phyloP scores from a whole-genome alignment of 352 stramenopile species.

The Plasmopara viticola region DNA sequence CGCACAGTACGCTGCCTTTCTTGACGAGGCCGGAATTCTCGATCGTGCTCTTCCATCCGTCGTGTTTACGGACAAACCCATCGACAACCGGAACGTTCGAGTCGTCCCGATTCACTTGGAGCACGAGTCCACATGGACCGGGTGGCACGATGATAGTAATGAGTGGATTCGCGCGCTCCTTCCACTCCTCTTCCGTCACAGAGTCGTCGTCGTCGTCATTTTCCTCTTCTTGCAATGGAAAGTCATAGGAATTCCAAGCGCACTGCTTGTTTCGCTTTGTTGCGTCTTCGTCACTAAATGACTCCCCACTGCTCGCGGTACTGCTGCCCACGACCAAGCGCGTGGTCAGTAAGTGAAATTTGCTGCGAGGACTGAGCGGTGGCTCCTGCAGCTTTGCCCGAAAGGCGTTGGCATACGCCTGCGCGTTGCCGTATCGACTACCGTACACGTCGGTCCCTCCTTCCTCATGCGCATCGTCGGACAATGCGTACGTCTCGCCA shows the following conservation, averaged over 20 bases:
- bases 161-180: constrained; percentile 51
- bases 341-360: constrained; percentile 50
- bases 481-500: constrained; percentile 52
- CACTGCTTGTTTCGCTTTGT: constrained; percentile 5
- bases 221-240: constrained; percentile 8
- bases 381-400: constrained; percentile 61
- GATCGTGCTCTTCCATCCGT: constrained; percentile 65
- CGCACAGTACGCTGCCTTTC: constrained; percentile 59
- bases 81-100: constrained; percentile 52
- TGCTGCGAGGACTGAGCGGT: constrained; percentile 61
- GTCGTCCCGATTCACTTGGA: constrained; percentile 40
- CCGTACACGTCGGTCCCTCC: constrained; percentile 11
- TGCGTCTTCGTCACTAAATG: constrained; percentile 15
- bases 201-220: constrained; percentile 35
- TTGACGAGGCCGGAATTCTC: constrained; percentile 65
- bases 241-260: constrained; percentile 25
- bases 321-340: constrained; percentile 19
- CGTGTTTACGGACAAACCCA: constrained; percentile 63
- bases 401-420: constrained; percentile 59
- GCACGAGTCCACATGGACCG: constrained; percentile 60
- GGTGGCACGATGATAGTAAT: constrained; percentile 70
- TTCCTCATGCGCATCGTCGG: constrained; percentile 32
- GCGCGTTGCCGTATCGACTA: constrained; percentile 29
- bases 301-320: constrained; percentile 24
- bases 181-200: constrained; percentile 63